Evolutionary conservation across 225 moss, liverwort and hornwort genomes (phyloP), one percentile per base, ranked within the genome.

Genomic region (Thuidium tamariscinum): DNA sequence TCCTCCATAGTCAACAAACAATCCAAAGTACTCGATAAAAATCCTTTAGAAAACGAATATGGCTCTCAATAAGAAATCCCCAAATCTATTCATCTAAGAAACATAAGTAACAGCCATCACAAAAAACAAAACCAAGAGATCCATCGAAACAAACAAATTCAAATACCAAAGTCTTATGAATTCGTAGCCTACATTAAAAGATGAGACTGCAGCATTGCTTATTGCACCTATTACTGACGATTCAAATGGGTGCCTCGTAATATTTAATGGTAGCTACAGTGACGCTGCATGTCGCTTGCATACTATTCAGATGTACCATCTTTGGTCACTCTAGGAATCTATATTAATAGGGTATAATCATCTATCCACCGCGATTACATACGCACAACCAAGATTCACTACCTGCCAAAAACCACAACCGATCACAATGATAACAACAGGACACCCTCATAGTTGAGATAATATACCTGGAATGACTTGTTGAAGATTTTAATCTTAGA

Each of bases 401-500:
- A 7, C 51, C 74, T 51, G 34, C 51, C 30, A 27, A 51, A 52
- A 52, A 12, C 7, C 66, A 52, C 17, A 52, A 37, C 9, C 13
- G n/a, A 65, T 29, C 52, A 54, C 37, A 52, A 66, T 37, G 13
- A 36, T 26, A 67, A 67, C 41, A 69, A 56, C 32, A 82, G 22
- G 69, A 41, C 69, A 22, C 69, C 69, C 82, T 82, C 21, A 54
- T 69, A 30, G 22, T 41, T 82, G 42, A 54, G 69, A 69, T 41
- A 69, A 39, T 39, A 72, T n/a, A 97, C 97, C 95, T 96, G 96
- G 80, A 96, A 98, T 30, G 93, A 91, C 74, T 98, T 98, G 89
- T 89, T 98, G 89, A 95, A 98, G 59, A 98, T 95, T 82, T 96
- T 98, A 32, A 96, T 93, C 89, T 98, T 96, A 7, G 98, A 98